A percentile compares a stretch with the other conserved stretches of the same genome.
Conservation (phyloP, 257 asterid genomes). For the Solanum tarijense region DNA sequence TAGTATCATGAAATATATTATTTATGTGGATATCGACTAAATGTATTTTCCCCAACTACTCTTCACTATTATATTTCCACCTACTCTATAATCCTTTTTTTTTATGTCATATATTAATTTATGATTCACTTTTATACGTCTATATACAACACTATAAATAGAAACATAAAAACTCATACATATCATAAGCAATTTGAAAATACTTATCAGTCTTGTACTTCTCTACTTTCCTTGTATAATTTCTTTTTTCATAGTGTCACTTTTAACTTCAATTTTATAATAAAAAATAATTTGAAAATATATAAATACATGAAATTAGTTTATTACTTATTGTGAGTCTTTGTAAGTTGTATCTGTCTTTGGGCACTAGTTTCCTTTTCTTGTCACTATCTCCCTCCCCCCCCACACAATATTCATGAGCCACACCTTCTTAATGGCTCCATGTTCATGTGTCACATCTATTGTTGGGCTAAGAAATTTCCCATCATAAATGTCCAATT, state of each 20-base stretch:
- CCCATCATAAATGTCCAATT: neutral
- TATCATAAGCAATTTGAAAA: too few relatives aligned
- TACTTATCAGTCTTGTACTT: too few relatives aligned
- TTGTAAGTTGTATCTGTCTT: neutral
- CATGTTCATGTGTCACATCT: neutral
- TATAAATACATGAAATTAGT: too few relatives aligned
- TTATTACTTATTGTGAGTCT: neutral
- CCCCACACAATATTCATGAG: neutral
- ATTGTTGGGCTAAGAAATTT: neutral
- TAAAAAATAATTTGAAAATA: too few relatives aligned
- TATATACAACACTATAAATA: too few relatives aligned
- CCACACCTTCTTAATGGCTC: neutral
- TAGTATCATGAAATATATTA: too few relatives aligned
- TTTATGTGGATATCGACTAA: too few relatives aligned
- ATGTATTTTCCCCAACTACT: neutral
- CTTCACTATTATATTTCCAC: neutral
- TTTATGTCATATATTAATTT: too few relatives aligned
- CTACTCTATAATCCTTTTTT: accelerated
- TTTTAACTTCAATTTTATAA: neutral
- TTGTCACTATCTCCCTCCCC: neutral
- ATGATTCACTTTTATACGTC: neutral
- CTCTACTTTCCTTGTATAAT: too few relatives aligned
- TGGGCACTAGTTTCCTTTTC: neutral
- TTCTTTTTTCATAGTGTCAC: neutral
- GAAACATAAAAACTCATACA: too few relatives aligned